A percentile compares a stretch with the other conserved stretches of the same genome.
phyloP scores from a whole-genome alignment of 768 basidiomycete species.

The Trichaptum fuscoviolaceum region DNA sequence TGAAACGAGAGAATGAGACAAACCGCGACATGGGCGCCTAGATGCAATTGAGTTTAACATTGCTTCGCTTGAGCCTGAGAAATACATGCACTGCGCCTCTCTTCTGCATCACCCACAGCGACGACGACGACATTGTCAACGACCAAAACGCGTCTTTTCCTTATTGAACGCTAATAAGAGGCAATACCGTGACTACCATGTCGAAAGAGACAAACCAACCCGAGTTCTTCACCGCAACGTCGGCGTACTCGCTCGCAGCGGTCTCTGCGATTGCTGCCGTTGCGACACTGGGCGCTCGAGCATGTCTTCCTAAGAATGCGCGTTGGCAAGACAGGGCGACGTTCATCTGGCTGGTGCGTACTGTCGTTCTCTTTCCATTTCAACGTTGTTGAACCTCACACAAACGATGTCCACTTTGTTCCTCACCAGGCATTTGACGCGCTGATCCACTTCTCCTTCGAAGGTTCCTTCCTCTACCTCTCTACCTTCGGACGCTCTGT shows the following conservation, averaged over 20 bases:
- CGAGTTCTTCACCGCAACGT: conserved; percentile 51
- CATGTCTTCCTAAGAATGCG: conserved; percentile 58
- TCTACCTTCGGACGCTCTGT: conserved; percentile 72
- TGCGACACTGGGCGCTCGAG: conserved; percentile 48
- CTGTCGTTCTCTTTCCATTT: too few relatives aligned
- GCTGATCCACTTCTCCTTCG: conserved; percentile 72
- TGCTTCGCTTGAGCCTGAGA: background rate
- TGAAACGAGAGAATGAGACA: background rate
- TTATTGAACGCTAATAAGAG: background rate
- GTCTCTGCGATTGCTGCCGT: conserved; percentile 46
- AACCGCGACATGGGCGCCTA: background rate
- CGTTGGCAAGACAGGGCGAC: conserved; percentile 60
- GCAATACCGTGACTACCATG: background rate
- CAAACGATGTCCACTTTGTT: background rate
- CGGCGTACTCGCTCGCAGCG: conserved; percentile 57
- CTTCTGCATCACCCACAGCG: background rate
- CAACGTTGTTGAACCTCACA: background rate
- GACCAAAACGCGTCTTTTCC: background rate
- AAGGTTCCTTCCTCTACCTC: conserved; percentile 76
- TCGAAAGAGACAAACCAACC: conserved; percentile 7
- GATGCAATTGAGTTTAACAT: background rate
- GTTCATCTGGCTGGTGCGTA: conserved; percentile 77
- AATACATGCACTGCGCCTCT: background rate
- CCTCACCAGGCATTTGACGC: conserved; percentile 64
- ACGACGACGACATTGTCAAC: background rate